Base-by-base conservation (phyloP, 805 yeast species). In the Yamadazyma laniorum region DNA sequence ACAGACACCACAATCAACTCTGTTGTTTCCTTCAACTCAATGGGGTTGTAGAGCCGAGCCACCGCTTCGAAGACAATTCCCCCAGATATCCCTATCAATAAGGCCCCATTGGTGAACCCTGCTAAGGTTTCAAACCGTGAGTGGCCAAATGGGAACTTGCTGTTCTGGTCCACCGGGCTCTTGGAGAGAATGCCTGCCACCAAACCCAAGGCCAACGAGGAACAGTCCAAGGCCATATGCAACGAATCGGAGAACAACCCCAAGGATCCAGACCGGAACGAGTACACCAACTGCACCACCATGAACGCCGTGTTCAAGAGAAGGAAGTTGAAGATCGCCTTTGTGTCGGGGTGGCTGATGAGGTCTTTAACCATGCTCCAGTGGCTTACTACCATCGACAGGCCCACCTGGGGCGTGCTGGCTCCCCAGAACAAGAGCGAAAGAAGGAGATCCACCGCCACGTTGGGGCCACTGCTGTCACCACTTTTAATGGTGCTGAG, bases 221-320 rank as follows among this genome's bases (percentile, higher is more conserved):
- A 75, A 58, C 99, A 93, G 60, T 93, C 99, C 39, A 93, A 70
- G 2, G 95, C 85, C 99, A 93, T 93, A 60, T 93, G 99, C 36
- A 93, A 71, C 1, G 96, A 88, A 55, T 93, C 99, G 14, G 96
- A 88, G 36, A 93, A 61, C 17, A 93, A 68, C 8, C 99, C 97
- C 32, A 93, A 66, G 0, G 98, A 91, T 54, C 86, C 90, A 1
- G 98, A 89, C 44, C 95, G 74, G 63, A 93, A 84, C 0, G 98
- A 90, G 58, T 93, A 93, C 7, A 93, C 64, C 47, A 93, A 71
- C 64, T 93, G 99, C 28, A 93, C 81, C 52, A 93, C 79, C 99
- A 93, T 93, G 63, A 93, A 93, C 2, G 93, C 77, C 9, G 95
- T 79, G 61, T 93, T 93, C 43, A 93, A 71, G 46, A 91, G 60